Evolutionary conservation across 352 stramenopile genomes (phyloP).

Genomic region (Globisporangium paroecandrum): DNA sequence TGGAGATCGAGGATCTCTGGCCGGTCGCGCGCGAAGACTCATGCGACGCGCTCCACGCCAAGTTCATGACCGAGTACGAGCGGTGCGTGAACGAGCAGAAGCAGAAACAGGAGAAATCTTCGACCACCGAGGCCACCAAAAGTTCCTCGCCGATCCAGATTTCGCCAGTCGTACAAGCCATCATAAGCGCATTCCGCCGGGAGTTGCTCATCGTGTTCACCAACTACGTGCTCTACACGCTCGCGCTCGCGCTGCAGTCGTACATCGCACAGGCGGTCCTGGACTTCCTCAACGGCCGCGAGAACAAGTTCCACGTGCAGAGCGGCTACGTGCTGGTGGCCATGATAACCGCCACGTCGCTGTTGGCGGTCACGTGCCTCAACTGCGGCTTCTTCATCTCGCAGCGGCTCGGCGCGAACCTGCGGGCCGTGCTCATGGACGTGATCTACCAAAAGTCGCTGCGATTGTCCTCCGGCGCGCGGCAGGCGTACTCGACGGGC

Average conservation of each 20-base stretch:
- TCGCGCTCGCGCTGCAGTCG: constrained; percentile 18
- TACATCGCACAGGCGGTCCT: constrained; percentile 25
- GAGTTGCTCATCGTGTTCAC: constrained; percentile 7
- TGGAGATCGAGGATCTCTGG: constrained; percentile 13
- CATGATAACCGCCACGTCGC: constrained; percentile 17
- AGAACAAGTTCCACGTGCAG: constrained; percentile 11
- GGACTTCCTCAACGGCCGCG: constrained; percentile 18
- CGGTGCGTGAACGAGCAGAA: background rate
- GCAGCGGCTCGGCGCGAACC: constrained; percentile 21
- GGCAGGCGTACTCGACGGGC: constrained; percentile 20
- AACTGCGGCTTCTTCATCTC: constrained; percentile 24
- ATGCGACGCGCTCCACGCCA: constrained; percentile 7
- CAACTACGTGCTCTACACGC: constrained; percentile 14
- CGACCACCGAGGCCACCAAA: background rate
- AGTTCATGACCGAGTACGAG: constrained; percentile 13
- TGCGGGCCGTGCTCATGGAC: constrained; percentile 23
- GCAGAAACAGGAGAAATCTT: background rate
- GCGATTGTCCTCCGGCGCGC: constrained; percentile 16
- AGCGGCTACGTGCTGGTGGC: constrained; percentile 24
- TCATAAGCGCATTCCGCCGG: background rate
- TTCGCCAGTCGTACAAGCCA: constrained; percentile 2
- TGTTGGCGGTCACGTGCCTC: constrained; percentile 20
- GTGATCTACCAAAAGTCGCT: constrained; percentile 25
- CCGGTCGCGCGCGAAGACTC: constrained; percentile 11
- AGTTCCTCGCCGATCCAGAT: background rate